phyloP scores from a whole-genome alignment of 208 protist genomes.

The Crithidia thermophila region DNA sequence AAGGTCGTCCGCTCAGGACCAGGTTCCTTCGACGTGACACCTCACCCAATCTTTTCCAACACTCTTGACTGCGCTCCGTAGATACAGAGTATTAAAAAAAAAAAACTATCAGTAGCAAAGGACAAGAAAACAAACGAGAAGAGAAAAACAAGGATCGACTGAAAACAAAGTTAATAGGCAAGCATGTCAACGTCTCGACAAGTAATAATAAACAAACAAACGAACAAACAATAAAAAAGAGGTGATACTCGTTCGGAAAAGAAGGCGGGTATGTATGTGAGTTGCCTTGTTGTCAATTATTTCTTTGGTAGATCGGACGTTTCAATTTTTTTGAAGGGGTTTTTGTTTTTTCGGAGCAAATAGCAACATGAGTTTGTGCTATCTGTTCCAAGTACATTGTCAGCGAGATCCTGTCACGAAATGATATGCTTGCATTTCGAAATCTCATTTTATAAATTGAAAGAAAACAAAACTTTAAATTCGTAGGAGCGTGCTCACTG shows the following conservation, averaged over 20 bases:
- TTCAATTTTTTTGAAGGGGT: too few species aligned
- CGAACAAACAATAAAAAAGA: too few species aligned
- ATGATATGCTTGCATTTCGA: slow-evolving; percentile 19
- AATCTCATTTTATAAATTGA: neutral
- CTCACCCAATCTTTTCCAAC: too few species aligned
- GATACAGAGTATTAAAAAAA: neutral
- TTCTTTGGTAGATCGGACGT: too few species aligned
- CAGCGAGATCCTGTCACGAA: neutral
- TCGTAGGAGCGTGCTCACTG: neutral
- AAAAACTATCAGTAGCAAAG: neutral
- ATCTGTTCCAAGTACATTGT: neutral
- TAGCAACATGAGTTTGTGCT: neutral
- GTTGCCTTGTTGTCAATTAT: neutral
- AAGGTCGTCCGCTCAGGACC: too few species aligned
- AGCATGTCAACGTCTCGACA: too few species aligned
- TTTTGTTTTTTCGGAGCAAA: neutral
- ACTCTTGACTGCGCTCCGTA: too few species aligned
- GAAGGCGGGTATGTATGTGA: too few species aligned
- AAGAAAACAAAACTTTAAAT: slow-evolving; percentile 2
- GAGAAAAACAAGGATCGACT: slow-evolving; percentile 3
- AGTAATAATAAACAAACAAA: too few species aligned
- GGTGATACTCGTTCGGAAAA: too few species aligned
- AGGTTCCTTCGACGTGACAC: too few species aligned
- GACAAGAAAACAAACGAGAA: slow-evolving; percentile 2
- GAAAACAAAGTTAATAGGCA: too few species aligned